Evolutionary conservation across 441 rosid species (phyloP).

Genomic region (Adansonia rubrostipa): DNA sequence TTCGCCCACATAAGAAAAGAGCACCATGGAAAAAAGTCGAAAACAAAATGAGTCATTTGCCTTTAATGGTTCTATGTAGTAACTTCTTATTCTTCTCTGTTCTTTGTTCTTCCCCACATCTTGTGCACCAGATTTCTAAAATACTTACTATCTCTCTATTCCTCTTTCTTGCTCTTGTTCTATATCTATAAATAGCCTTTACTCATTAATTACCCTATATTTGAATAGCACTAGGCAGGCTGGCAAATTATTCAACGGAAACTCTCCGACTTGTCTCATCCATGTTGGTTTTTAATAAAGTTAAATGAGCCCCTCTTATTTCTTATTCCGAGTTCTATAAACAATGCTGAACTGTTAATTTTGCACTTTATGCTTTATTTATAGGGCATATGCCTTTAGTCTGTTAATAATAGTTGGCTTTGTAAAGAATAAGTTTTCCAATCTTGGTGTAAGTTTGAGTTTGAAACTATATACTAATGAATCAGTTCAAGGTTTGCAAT

Average conservation of each 20-base stretch:
- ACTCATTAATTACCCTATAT: too few relatives aligned
- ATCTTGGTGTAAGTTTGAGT: background rate
- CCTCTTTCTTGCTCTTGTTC: too few relatives aligned
- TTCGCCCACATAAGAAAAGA: conserved; percentile 48
- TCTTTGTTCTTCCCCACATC: too few relatives aligned
- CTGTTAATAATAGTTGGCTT: background rate
- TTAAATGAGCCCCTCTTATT: background rate
- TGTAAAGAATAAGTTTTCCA: background rate
- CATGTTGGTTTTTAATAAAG: too few relatives aligned
- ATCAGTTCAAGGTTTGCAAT: too few relatives aligned
- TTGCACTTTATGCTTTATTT: background rate
- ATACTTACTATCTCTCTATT: too few relatives aligned
- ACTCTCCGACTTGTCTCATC: too few relatives aligned
- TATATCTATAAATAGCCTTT: too few relatives aligned
- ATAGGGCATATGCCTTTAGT: background rate
- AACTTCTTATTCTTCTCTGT: background rate
- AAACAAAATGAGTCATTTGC: background rate
- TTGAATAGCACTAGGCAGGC: too few relatives aligned
- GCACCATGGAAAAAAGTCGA: conserved; percentile 22
- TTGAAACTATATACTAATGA: background rate
- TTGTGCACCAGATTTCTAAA: too few relatives aligned
- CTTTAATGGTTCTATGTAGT: conserved; percentile 9
- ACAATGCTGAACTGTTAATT: background rate
- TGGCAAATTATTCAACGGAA: too few relatives aligned
- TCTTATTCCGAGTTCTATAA: background rate